These are phyloP conservation scores for Rhododendron ovatum DNA, from an alignment of 148 eudicot species.

Conservation along the genomic window DNA sequence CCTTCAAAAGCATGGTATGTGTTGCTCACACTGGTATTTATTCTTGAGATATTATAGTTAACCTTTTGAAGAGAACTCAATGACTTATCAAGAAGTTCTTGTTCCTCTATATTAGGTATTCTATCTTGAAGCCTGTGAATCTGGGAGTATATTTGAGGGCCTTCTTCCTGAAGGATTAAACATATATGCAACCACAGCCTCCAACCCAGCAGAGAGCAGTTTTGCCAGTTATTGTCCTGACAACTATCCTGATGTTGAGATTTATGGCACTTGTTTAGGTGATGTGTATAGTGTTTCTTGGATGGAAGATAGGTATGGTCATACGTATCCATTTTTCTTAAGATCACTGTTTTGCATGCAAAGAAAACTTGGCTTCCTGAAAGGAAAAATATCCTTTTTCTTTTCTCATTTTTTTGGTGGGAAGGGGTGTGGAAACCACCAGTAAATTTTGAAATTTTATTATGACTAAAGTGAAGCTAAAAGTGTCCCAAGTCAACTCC, in stretches of 20 bases:
- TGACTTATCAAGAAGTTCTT: not conserved
- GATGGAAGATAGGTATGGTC: conserved; percentile 84
- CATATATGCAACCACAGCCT: conserved; percentile 82
- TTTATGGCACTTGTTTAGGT: conserved; percentile 77
- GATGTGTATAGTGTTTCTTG: conserved; percentile 88
- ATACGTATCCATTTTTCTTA: not conserved
- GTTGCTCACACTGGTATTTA: not conserved
- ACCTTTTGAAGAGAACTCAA: not conserved
- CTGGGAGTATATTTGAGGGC: conserved; percentile 92
- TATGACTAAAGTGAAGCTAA: not conserved
- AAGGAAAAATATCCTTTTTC: not conserved
- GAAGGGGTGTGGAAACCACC: not conserved
- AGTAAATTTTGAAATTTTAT: not conserved
- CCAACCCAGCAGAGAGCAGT: conserved; percentile 72
- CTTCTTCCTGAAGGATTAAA: conserved; percentile 66
- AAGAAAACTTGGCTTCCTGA: not conserved
- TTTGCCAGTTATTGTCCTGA: conserved; percentile 94
- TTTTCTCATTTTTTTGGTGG: not conserved
- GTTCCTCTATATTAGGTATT: conserved; percentile 44
- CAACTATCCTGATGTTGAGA: conserved; percentile 59
- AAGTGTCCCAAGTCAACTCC: not conserved
- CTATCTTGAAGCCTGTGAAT: conserved; percentile 90
- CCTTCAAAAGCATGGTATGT: conserved; percentile 83
- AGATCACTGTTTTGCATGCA: not conserved
- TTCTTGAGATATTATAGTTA: not conserved